Conservation (phyloP, 1,284 basidiomycete genomes). For the Tremellales sp. region DNA sequence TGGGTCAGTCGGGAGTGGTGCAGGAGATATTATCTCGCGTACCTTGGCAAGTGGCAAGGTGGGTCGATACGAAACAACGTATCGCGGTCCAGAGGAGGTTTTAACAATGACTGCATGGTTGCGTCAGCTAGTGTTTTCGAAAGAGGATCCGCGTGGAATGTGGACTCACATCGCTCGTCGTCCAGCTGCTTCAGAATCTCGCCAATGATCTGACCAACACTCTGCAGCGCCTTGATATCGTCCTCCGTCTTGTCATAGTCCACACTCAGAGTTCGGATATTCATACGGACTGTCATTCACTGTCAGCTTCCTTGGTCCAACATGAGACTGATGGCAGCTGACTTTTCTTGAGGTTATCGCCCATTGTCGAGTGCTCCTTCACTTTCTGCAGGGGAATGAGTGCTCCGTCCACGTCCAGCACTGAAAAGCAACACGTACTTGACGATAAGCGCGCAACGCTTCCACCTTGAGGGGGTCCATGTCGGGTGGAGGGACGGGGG, state of each 20-base stretch:
- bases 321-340: slow-evolving; percentile 38
- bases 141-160: neutral
- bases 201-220: slow-evolving; percentile 97
- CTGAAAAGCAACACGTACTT: slow-evolving; percentile 27
- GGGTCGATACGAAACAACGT: slow-evolving; percentile 97
- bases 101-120: slow-evolving; percentile 85
- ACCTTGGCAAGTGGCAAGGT: slow-evolving; percentile 81
- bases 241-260: slow-evolving; percentile 96
- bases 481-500: slow-evolving; percentile 26
- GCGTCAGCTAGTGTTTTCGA: neutral
- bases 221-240: slow-evolving; percentile 98
- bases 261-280: slow-evolving; percentile 77
- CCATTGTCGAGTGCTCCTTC: slow-evolving; percentile 75
- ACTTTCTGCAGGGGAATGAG: slow-evolving; percentile 67
- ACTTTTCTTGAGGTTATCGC: slow-evolving; percentile 83
- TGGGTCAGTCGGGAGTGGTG: neutral
- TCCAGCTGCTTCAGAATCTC: slow-evolving; percentile 99
- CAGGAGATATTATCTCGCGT: slow-evolving; percentile 8
- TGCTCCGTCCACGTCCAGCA: neutral
- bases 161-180: slow-evolving; percentile 82
- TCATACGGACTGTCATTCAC: slow-evolving; percentile 38
- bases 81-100: slow-evolving; percentile 95
- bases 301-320: neutral
- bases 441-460: slow-evolving; percentile 49
- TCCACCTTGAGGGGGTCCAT: slow-evolving; percentile 46